phyloP scores from a whole-genome alignment of 768 basidiomycete genomes.

The Podaxis sp. region DNA sequence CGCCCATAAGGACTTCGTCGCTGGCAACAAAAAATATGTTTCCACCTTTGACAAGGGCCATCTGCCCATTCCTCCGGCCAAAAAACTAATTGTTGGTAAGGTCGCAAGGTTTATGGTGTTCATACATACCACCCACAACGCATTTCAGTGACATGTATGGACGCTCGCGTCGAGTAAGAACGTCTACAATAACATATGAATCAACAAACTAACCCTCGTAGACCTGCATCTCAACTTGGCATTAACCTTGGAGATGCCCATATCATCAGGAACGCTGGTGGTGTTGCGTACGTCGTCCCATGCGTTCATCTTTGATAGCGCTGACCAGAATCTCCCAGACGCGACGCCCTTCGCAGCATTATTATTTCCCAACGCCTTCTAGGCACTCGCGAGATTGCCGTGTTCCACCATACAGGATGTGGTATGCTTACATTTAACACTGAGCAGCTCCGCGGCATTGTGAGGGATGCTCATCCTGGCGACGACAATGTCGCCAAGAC shows the following conservation, averaged over 20 bases:
- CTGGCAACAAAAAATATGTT: constrained; percentile 45
- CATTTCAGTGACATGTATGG: constrained; percentile 65
- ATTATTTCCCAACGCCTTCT: constrained; percentile 73
- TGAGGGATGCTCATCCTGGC: constrained; percentile 44
- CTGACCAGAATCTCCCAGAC: constrained; percentile 29
- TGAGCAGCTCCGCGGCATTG: constrained; percentile 43
- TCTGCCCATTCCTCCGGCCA: constrained; percentile 33
- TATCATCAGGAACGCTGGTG: constrained; percentile 74
- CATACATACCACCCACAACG: background rate
- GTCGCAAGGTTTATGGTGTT: background rate
- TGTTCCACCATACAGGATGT: constrained; percentile 72
- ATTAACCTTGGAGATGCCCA: constrained; percentile 68
- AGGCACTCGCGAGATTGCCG: constrained; percentile 64
- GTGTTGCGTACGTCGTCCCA: constrained; percentile 46
- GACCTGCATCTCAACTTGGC: constrained; percentile 57
- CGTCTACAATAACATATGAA: background rate
- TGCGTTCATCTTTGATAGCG: background rate
- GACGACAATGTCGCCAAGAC: constrained; percentile 26
- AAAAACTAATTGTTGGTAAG: constrained; percentile 31
- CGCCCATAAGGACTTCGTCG: constrained; percentile 31
- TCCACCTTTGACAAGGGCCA: constrained; percentile 42
- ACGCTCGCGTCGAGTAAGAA: constrained; percentile 64
- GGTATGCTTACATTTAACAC: constrained; percentile 69
- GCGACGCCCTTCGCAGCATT: constrained; percentile 64
- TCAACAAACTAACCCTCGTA: constrained; percentile 22